Conservation (phyloP, 1,284 basidiomycete genomes). For the Ceratorhiza oryzae-sativae region DNA sequence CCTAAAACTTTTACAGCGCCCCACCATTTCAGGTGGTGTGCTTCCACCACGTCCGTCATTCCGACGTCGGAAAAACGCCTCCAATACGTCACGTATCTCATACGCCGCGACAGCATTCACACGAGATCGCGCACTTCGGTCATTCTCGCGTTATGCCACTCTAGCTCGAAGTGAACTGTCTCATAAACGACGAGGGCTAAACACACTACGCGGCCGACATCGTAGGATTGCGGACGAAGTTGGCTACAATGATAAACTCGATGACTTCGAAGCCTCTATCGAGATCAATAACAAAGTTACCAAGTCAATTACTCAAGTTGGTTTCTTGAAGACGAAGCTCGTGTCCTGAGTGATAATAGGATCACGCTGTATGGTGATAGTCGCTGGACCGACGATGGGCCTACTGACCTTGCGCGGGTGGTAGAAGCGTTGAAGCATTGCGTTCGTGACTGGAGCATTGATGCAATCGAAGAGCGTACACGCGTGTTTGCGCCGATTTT, state of each 20-base stretch:
- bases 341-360: slow-evolving; percentile 42
- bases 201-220: slow-evolving; percentile 27
- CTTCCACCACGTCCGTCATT: slow-evolving; percentile 38
- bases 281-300: slow-evolving; percentile 58
- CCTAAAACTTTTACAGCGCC: not conserved
- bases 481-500: slow-evolving; percentile 64
- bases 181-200: slow-evolving; percentile 23
- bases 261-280: slow-evolving; percentile 56
- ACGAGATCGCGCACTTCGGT: slow-evolving; percentile 27
- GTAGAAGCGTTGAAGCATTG: slow-evolving; percentile 69
- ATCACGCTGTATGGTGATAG: slow-evolving; percentile 11
- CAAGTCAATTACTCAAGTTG: slow-evolving; percentile 58
- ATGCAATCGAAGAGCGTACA: slow-evolving; percentile 60
- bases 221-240: slow-evolving; percentile 58
- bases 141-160: slow-evolving; percentile 26
- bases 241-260: slow-evolving; percentile 62
- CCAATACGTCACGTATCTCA: slow-evolving; percentile 16
- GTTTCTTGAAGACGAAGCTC: slow-evolving; percentile 45
- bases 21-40: slow-evolving; percentile 19
- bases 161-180: slow-evolving; percentile 20
- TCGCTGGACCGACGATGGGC: slow-evolving; percentile 33
- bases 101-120: slow-evolving; percentile 37
- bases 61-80: slow-evolving; percentile 15
- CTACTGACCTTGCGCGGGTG: slow-evolving; percentile 57
- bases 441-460: slow-evolving; percentile 69